Percentiles rank a stretch among this genome's conserved stretches.
phyloP scores from a whole-genome alignment of 179 eudicot genomes.

The Spergularia azorica region DNA sequence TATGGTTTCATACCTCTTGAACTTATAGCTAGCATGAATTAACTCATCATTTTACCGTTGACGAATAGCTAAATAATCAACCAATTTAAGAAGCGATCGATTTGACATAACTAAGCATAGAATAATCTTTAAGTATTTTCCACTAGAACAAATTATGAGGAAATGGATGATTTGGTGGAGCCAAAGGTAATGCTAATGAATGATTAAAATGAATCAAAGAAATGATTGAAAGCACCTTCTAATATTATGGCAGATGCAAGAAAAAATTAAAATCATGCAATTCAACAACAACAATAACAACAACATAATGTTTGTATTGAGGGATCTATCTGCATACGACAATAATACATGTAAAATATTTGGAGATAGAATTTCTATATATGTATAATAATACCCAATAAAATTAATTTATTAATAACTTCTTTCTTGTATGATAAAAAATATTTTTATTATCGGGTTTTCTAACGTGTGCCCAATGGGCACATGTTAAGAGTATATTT shows the following conservation, averaged over 20 bases:
- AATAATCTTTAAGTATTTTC: too few species aligned
- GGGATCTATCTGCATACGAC: conserved; percentile 20
- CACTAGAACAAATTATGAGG: too few species aligned
- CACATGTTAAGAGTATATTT: too few species aligned
- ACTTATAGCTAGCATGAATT: too few species aligned
- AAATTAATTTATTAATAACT: neutral
- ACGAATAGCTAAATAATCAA: too few species aligned
- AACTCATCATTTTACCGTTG: too few species aligned
- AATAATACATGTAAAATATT: conserved; percentile 24
- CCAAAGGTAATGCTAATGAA: conserved; percentile 33
- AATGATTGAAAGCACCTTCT: conserved; percentile 39
- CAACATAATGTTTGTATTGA: conserved; percentile 19
- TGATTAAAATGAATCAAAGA: conserved; percentile 30
- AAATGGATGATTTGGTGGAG: too few species aligned
- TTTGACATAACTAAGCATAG: too few species aligned
- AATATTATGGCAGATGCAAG: conserved; percentile 29
- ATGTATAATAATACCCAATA: neutral
- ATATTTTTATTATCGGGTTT: too few species aligned
- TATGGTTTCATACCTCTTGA: too few species aligned
- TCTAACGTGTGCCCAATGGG: too few species aligned
- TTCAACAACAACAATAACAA: conserved; percentile 17
- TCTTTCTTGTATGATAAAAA: neutral
- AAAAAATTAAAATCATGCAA: conserved; percentile 25
- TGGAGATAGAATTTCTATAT: conserved; percentile 15
- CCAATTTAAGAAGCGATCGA: too few species aligned